A percentile compares a stretch with the other conserved stretches of the same genome.
These are phyloP conservation scores for Hemerocallis citrina DNA, from an alignment of 106 monocot species.

Conservation along the genomic window DNA sequence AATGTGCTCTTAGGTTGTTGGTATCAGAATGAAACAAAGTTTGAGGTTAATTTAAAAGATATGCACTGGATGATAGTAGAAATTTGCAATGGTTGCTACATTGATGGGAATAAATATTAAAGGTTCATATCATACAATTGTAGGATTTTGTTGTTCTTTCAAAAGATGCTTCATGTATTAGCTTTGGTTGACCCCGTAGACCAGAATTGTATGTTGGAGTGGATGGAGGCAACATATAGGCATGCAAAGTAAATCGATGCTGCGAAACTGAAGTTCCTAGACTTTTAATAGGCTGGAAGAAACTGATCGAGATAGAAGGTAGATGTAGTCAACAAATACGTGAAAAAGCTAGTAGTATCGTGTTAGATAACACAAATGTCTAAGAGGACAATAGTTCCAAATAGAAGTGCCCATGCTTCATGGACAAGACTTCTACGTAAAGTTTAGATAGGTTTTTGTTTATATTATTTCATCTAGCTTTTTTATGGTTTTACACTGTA, in stretches of 20 bases:
- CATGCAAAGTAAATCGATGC: not conserved
- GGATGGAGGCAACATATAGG: not conserved
- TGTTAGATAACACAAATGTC: too few species aligned
- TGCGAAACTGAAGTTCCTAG: not conserved
- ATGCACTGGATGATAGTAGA: not conserved
- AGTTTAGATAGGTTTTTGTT: too few species aligned
- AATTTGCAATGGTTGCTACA: not conserved
- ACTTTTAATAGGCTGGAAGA: too few species aligned
- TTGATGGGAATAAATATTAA: not conserved
- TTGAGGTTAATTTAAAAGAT: not conserved
- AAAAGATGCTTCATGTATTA: not conserved
- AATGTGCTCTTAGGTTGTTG: not conserved
- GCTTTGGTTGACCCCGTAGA: too few species aligned
- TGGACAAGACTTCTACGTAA: too few species aligned
- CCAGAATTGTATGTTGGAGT: not conserved
- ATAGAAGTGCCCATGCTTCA: too few species aligned
- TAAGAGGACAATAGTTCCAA: too few species aligned
- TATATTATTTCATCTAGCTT: too few species aligned
- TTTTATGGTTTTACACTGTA: too few species aligned
- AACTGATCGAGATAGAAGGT: too few species aligned
- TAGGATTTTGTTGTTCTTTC: not conserved
- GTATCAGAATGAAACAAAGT: not conserved
- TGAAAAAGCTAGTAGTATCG: too few species aligned
- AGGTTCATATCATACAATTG: not conserved
- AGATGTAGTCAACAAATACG: too few species aligned